Base-by-base conservation (phyloP, 1,284 basidiomycete species). In the Waitea zeae region DNA sequence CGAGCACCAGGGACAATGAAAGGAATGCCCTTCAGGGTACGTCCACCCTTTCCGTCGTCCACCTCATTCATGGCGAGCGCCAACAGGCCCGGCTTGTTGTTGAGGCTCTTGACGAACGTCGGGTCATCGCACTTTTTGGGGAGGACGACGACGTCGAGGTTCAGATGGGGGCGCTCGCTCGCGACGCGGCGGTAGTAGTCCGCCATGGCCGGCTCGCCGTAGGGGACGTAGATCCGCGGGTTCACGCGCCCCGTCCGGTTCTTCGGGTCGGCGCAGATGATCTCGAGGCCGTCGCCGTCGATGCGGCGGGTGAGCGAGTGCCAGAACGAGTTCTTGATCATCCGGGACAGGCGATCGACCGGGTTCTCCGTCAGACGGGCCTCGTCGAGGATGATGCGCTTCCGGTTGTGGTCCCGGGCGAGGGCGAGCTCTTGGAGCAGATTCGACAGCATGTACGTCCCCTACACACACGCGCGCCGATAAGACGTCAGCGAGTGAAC, bases 261-360 rank as follows among this genome's bases (percentile, higher is more conserved):
- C 64, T 98, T 98, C 7, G 95, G 93, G 52, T 98, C 95, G 2
- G 83, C 83, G 36, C 89, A 89, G 42, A 97, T 96, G 41, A 89
- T 86, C 54, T 97, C 92, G 20, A 98, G 68, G 4, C 93, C 95
- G 42, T 96, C 89, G 0, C 87, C 90, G 50, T 98, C 95, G 49
- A 98, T 98, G 26, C 89, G 76, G 35, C 93, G 78, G 1, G 95
- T 98, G 34, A 98, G 66, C 6, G 90, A 87, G 53, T 93, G 86
- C 93, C 93, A 98, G 64, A 98, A 98, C 9, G 87, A 92, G 57
- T 92, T 78, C 52, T 81, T 84, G 60, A 98, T 98, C 93, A 98
- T 97, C 40, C 95, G 77, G 15, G 87, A 93, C 27, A 98, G 69
- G 30, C 93, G 81, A 52, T 95, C 89, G 30, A 98, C 90, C 0